phyloP scores from a whole-genome alignment of 768 basidiomycete species.

The Piloderma croceum region DNA sequence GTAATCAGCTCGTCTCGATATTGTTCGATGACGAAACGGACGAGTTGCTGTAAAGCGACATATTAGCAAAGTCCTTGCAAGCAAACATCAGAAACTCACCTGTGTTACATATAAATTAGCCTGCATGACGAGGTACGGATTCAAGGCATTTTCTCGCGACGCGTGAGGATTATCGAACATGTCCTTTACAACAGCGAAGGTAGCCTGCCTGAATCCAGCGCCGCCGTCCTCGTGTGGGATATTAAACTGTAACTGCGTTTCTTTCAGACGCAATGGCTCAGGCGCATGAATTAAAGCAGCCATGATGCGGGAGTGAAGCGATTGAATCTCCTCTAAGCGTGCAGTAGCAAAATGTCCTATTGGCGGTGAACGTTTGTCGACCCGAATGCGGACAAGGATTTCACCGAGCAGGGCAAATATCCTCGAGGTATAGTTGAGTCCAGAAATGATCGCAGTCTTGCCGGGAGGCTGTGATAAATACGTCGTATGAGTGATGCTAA shows the following conservation, averaged over 20 bases:
- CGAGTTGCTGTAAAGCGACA: slow-evolving; percentile 63
- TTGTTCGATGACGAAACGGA: slow-evolving; percentile 88
- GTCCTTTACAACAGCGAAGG: slow-evolving; percentile 83
- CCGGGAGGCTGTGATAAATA: slow-evolving; percentile 86
- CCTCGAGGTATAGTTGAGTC: slow-evolving; percentile 81
- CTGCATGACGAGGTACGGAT: slow-evolving; percentile 89
- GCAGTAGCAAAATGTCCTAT: slow-evolving; percentile 83
- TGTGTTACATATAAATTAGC: slow-evolving; percentile 91
- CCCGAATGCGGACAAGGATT: slow-evolving; percentile 80
- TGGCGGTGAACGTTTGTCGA: slow-evolving; percentile 82
- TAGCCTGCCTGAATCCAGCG: slow-evolving; percentile 72
- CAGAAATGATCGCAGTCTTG: slow-evolving; percentile 79
- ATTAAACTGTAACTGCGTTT: slow-evolving; percentile 41
- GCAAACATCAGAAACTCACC: slow-evolving; percentile 35
- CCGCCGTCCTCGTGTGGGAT: slow-evolving; percentile 59
- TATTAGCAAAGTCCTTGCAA: slow-evolving; percentile 2
- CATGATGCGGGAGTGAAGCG: slow-evolving; percentile 71
- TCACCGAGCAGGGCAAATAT: slow-evolving; percentile 84
- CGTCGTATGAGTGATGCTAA: slow-evolving; percentile 75
- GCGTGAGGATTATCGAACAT: slow-evolving; percentile 91
- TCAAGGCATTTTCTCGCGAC: slow-evolving; percentile 76
- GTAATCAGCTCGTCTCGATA: slow-evolving; percentile 81
- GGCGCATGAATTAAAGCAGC: slow-evolving; percentile 72
- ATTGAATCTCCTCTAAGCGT: slow-evolving; percentile 78
- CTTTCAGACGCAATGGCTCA: slow-evolving; percentile 67